Percentiles rank a stretch among this genome's conserved stretches.
These are phyloP conservation scores for Hypoxylon sp. DNA, from an alignment of 2,329 filamentous ascomycete genomes.

Conservation along the genomic window DNA sequence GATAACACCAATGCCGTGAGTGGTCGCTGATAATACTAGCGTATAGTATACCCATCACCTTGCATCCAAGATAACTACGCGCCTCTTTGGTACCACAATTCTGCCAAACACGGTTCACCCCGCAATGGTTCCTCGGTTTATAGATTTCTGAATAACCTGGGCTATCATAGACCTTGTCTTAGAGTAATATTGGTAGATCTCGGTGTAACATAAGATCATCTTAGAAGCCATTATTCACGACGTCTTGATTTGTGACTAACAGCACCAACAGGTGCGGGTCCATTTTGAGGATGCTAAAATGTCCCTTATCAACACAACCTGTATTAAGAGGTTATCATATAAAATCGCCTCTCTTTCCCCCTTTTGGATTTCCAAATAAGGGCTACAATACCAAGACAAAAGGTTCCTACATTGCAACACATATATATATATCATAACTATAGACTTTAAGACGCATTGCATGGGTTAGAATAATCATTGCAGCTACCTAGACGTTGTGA, in stretches of 20 bases:
- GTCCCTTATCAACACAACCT: background rate
- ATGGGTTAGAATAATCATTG: background rate
- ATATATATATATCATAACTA: background rate
- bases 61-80: slow-evolving; percentile 33
- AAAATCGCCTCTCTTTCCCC: background rate
- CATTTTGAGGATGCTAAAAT: background rate
- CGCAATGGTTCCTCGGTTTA: slow-evolving; percentile 27
- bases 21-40: slow-evolving; percentile 48
- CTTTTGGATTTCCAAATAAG: background rate
- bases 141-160: slow-evolving; percentile 13
- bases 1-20: slow-evolving; percentile 45
- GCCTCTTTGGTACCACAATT: slow-evolving; percentile 26
- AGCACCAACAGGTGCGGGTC: background rate
- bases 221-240: slow-evolving; percentile 34
- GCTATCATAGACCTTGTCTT: slow-evolving; percentile 12
- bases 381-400: background rate
- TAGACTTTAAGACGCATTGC: background rate
- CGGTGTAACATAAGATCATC: slow-evolving; percentile 18
- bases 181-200: slow-evolving; percentile 13
- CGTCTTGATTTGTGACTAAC: slow-evolving; percentile 35
- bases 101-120: slow-evolving; percentile 33
- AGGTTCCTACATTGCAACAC: background rate
- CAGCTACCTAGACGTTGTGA: background rate
- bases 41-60: slow-evolving; percentile 37
- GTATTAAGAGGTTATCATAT: background rate